Evolutionary conservation across 1,139 yeast species (phyloP).

Genomic region (Taiozyma onychis): DNA sequence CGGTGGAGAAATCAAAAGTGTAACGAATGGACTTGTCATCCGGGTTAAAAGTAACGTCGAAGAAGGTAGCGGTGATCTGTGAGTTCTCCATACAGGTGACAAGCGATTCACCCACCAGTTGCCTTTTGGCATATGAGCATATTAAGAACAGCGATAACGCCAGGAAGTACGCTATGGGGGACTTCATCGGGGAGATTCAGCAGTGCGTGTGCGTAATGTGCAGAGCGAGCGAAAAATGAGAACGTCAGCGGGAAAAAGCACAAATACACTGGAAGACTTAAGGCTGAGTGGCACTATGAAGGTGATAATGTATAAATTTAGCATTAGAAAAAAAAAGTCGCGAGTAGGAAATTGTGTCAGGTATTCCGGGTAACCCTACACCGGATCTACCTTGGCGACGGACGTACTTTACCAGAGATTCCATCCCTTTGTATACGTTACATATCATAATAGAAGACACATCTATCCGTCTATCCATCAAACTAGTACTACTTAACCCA

Average conservation of each 20-base stretch:
- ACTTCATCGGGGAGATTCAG: conserved; percentile 42
- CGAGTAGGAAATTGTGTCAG: neutral
- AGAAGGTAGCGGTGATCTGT: conserved; percentile 56
- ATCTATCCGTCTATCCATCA: no score
- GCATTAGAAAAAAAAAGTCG: neutral
- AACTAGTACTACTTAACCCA: no score
- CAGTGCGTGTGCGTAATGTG: neutral
- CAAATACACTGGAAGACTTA: neutral
- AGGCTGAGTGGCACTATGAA: neutral
- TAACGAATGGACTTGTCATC: conserved; percentile 57
- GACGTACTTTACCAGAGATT: no score
- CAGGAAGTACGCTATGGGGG: neutral
- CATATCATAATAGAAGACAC: no score
- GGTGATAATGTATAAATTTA: neutral
- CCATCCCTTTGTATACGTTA: no score
- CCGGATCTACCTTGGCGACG: no score
- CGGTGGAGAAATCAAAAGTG: conserved; percentile 55
- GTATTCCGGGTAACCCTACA: no score
- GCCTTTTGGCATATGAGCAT: conserved; percentile 24
- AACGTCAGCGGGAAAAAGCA: neutral
- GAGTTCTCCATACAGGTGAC: conserved; percentile 72
- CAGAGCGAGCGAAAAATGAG: neutral
- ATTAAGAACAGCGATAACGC: neutral
- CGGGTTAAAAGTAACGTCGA: conserved; percentile 64
- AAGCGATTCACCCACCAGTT: conserved; percentile 56